Base-by-base conservation (phyloP, 257 asterid genomes). In the Solanum pimpinellifolium region DNA sequence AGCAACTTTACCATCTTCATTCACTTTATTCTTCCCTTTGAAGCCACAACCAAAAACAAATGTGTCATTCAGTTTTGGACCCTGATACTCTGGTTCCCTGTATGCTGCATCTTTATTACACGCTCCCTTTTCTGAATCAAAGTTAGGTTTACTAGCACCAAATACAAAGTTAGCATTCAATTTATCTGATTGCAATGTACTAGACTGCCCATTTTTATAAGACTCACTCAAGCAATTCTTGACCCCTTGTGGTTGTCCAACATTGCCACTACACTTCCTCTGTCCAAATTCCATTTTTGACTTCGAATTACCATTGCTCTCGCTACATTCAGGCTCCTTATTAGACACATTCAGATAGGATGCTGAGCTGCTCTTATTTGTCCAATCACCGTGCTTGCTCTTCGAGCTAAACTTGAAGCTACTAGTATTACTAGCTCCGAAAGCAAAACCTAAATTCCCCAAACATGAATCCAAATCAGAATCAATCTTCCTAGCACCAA, bases 41-140 rank as follows among this genome's bases (percentile, higher is more conserved):
- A 90, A 85, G 81, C 90, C 89, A 87, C 84, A 91, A 52, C 93
- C 96, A 87, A 90, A 90, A 65, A 86, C 85, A 88, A 90, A 91
- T 60, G 65, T 91, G 88, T 80, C 91, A 87, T 77, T 77, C 3
- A 4, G 10, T 75, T 87, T 52, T 62, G 90, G 87, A 85, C 91
- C 92, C 89, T 89, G 91, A 89, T 87, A 90, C 89, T 85, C 87
- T 86, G 70, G 25, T 44, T 68, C 91, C 68, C 56, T 44, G 31
- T 88, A 89, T 23, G 59, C 70, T 92, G 88, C 44, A 68, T 86
- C 27, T 78, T 86, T 83, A 87, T 83, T 75, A 88, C 83, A 84
- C 66, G 83, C 84, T 75, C 66, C 75, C 37, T 86, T 89, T 89
- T 75, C 42, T 60, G 70, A 72, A 27, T 23, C n/a, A 66, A 84